A percentile compares a stretch with the other conserved stretches of the same genome.
Conservation (phyloP, 768 basidiomycete genomes). For the Pleurotus platypus region DNA sequence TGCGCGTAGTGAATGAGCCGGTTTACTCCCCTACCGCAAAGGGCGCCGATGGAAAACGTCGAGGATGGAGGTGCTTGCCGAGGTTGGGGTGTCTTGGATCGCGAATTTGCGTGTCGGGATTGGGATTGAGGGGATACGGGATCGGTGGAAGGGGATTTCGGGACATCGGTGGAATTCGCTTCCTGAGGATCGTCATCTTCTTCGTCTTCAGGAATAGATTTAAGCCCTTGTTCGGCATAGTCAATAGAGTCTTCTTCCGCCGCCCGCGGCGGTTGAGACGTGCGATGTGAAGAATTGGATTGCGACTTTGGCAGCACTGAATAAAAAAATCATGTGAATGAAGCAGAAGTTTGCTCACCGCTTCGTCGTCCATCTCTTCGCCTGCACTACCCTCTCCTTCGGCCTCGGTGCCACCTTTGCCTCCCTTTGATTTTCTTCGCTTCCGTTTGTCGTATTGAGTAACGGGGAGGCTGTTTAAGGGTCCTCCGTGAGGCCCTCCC, state of each 20-base stretch:
- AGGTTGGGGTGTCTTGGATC: constrained; percentile 24
- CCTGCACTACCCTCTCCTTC: constrained; percentile 51
- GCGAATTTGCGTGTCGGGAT: constrained; percentile 23
- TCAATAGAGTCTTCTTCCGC: constrained; percentile 35
- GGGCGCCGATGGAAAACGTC: constrained; percentile 38
- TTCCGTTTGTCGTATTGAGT: constrained; percentile 60
- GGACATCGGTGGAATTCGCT: constrained; percentile 15
- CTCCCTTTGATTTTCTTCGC: constrained; percentile 42
- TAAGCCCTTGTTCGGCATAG: constrained; percentile 49
- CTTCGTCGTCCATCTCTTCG: constrained; percentile 37
- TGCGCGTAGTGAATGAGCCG: constrained; percentile 20
- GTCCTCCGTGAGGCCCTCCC: constrained; percentile 49
- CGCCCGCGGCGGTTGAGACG: constrained; percentile 32
- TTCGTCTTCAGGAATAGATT: constrained; percentile 64
- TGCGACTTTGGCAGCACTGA: constrained; percentile 15
- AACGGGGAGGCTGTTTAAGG: constrained; percentile 64
- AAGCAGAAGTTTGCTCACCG: constrained; percentile 19
- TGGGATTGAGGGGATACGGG: constrained; percentile 21
- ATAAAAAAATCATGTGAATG: constrained; percentile 2
- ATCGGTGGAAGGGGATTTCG: constrained; percentile 16
- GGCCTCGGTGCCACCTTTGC: constrained; percentile 35
- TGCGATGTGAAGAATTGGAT: constrained; percentile 31
- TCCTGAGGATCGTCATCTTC: constrained; percentile 25
- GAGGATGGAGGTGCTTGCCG: constrained; percentile 15
- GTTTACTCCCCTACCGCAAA: constrained; percentile 38